Evolutionary conservation across 768 basidiomycete species (phyloP), one percentile per base, ranked within the genome.

Genomic region (Lactifluus rugatus): DNA sequence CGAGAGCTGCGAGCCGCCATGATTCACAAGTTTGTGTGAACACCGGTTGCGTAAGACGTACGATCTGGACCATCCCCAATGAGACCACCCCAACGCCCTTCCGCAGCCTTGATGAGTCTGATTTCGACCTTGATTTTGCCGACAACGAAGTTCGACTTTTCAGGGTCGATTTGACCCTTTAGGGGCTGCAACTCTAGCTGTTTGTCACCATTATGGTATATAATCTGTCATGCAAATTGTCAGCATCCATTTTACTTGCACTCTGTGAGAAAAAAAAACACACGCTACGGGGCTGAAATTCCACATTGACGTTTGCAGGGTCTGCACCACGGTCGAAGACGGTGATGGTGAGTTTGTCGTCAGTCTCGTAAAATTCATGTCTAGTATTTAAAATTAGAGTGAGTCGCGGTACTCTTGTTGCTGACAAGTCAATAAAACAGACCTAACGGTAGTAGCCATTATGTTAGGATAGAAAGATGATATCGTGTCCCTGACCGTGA

Each of bases 111-210:
- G 46, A 67, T 74, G 26, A 99, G 75, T 21, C 81, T 80, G 53
- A 97, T 70, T 71, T 99, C 95, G 54, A 97, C 78, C 71, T 97
- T 97, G 65, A 93, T 84, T 67, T 85, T 87, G 21, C 90, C 82
- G 17, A 94, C 82, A 11, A 81, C 81, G 68, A 74, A 87, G 25
- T 77, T 76, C 64, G 83, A 81, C 57, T 76, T 73, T 31, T 75
- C 74, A 5, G 85, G 72, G 67, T 86, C 80, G 66, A 97, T 90
- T 68, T 84, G 82, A 42, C 87, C 89, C 66, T 85, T 87, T 14
- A 97, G 76, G 9, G 93, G 94, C 56, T 88, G 82, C 14, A 97
- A 73, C 5, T 75, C 73, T 44, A 94, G 76, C n/a, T 69, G 67
- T 64, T 84, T 86, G 47, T 88, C 87, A 62, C 83, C 87, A 63